A percentile compares a stretch with the other conserved stretches of the same genome.
These are phyloP conservation scores for Salinomyces thailandicus DNA, from an alignment of 2,329 filamentous ascomycete genomes.

Conservation along the genomic window DNA sequence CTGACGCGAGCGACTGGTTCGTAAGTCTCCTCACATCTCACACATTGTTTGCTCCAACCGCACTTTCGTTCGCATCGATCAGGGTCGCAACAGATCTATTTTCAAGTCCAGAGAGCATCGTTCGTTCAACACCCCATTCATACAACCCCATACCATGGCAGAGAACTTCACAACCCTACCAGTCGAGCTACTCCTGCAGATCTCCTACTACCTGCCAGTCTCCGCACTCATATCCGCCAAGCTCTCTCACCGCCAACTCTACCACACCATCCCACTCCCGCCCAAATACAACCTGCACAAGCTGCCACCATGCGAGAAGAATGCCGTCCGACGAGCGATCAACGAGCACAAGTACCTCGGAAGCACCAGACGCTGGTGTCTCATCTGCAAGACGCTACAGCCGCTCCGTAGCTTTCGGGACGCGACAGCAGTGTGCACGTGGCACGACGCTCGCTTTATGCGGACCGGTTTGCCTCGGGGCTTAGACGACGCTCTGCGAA, in stretches of 20 bases:
- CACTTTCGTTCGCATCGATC: too few relatives aligned
- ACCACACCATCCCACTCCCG: conserved; percentile 14
- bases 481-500: not conserved
- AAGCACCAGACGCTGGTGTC: conserved; percentile 15
- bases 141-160: too few relatives aligned
- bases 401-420: not conserved
- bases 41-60: too few relatives aligned
- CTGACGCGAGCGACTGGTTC: too few relatives aligned
- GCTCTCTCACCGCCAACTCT: conserved; percentile 25
- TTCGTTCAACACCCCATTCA: too few relatives aligned
- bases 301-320: conserved; percentile 16
- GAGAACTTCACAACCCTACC: conserved; percentile 26
- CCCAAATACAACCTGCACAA: conserved; percentile 10
- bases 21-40: too few relatives aligned
- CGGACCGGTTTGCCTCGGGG: not conserved
- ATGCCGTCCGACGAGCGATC: conserved; percentile 14
- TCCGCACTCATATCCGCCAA: conserved; percentile 31
- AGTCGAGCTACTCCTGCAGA: conserved; percentile 24
- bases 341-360: conserved; percentile 13
- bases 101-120: too few relatives aligned
- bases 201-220: conserved; percentile 26
- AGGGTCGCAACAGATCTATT: too few relatives aligned
- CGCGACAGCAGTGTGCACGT: not conserved
- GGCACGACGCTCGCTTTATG: conserved; percentile 3
- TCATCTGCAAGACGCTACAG: conserved; percentile 14